phyloP scores from a whole-genome alignment of 139 green algal genomes.

The Mychonastes homosphaera region DNA sequence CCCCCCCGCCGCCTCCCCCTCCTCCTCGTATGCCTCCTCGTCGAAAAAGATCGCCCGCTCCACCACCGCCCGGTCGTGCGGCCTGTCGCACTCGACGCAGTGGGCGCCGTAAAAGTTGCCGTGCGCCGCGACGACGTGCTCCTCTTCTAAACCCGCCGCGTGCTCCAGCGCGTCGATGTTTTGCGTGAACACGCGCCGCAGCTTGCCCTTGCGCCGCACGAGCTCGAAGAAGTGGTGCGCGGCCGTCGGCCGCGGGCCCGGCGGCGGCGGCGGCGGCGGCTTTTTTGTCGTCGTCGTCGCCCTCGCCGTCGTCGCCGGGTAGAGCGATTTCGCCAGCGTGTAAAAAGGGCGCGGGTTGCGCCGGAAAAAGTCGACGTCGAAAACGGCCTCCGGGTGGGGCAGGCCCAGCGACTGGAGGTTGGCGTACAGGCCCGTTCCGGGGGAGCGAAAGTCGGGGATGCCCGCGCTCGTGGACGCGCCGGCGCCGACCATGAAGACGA shows the following conservation, averaged over 20 bases:
- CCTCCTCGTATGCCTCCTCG: slow-evolving; percentile 16
- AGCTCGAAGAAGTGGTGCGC: slow-evolving; percentile 68
- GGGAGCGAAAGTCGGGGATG: slow-evolving; percentile 56
- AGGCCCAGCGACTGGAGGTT: slow-evolving; percentile 53
- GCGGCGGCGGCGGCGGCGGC: too few species aligned
- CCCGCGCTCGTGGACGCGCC: slow-evolving; percentile 61
- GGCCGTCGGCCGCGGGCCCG: slow-evolving; percentile 55
- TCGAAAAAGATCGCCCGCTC: slow-evolving; percentile 25
- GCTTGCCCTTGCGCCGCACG: slow-evolving; percentile 65
- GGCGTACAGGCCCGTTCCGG: slow-evolving; percentile 49
- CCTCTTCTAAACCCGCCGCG: slow-evolving; percentile 42
- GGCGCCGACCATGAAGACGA: slow-evolving; percentile 57
- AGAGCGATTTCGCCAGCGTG: slow-evolving; percentile 50
- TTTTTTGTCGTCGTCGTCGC: too few species aligned
- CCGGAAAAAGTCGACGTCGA: slow-evolving; percentile 63
- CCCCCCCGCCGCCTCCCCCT: slow-evolving; percentile 9
- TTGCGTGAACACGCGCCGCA: slow-evolving; percentile 50
- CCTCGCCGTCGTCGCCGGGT: too few species aligned
- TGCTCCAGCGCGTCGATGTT: slow-evolving; percentile 72
- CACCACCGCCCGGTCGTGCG: slow-evolving; percentile 33
- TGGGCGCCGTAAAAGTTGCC: slow-evolving; percentile 73
- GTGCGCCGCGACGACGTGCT: slow-evolving; percentile 65
- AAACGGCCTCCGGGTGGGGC: slow-evolving; percentile 50
- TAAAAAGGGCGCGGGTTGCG: slow-evolving; percentile 58
- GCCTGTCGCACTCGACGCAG: slow-evolving; percentile 41